These are phyloP conservation scores for Vaccinium macrocarpon DNA, from an alignment of 148 eudicot species.

Conservation along the genomic window DNA sequence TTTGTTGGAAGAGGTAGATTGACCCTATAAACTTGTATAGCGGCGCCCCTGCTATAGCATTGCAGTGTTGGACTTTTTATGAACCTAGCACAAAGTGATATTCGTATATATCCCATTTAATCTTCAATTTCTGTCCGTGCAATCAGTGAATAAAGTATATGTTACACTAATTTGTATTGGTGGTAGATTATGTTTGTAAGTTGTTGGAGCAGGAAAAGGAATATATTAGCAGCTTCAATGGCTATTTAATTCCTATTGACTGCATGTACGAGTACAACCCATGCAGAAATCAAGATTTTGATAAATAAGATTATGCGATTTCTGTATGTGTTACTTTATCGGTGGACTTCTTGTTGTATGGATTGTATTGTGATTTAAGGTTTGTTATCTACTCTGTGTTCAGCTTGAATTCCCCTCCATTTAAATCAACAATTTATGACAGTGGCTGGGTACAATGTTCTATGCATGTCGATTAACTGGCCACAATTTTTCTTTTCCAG, in stretches of 20 bases:
- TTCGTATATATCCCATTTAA: neutral
- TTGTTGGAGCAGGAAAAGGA: slow-evolving; percentile 7
- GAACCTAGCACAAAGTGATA: neutral
- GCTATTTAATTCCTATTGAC: neutral
- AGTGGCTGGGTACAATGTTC: neutral
- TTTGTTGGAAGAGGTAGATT: neutral
- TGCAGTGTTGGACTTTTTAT: neutral
- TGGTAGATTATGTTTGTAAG: neutral
- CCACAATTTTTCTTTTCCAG: slow-evolving; percentile 32
- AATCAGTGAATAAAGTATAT: neutral
- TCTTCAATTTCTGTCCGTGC: neutral
- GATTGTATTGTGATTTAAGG: neutral
- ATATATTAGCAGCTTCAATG: neutral
- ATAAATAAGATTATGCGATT: neutral
- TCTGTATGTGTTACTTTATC: neutral
- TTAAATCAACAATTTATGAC: neutral
- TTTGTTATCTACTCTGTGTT: neutral
- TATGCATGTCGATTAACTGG: neutral
- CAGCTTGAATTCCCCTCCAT: neutral
- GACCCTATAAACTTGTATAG: neutral
- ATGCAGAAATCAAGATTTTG: neutral
- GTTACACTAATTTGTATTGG: neutral
- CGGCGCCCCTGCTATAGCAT: neutral
- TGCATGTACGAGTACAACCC: neutral
- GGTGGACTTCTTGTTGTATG: no score